Base-by-base conservation (phyloP, 2,329 filamentous ascomycete genomes). In the Epichloe glyceriae region DNA sequence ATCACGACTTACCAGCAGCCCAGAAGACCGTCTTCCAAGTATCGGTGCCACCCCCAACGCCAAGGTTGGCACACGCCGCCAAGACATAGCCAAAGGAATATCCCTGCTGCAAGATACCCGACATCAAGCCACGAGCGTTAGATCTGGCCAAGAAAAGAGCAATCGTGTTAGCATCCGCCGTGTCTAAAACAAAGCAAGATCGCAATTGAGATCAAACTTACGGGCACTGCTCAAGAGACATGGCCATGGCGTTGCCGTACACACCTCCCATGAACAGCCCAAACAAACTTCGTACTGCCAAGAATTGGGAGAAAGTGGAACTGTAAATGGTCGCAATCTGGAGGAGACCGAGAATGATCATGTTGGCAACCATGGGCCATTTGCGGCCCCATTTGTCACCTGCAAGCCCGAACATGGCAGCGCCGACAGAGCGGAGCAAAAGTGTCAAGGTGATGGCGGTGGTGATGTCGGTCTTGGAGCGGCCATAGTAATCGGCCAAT, bases 201-300 rank as follows among this genome's bases (percentile, higher is more conserved):
- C 30, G 20, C 17, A 15, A 8, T 8, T 5, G 15, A 1, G 17
- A 11, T 22, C 14, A 4, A 11, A 70, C 76, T 67, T 69, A 76
- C 72, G 81, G 82, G 66, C 80, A 84, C 58, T 84, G 82, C 62
- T 89, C 86, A 8, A 89, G 71, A 0, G 85, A 84, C 79, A 87
- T 89, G 46, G 84, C 83, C 43, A 86, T 83, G 37, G 85, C 84
- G 59, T 88, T 87, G 37, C 85, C 86, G 64, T 88, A 88, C 12
- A 89, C 81, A 57, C 86, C 86, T 38, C 85, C 86, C 85, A 89
- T 89, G 66, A 87, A 86, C 12, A 89, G 70, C 19, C 86, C 86
- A 58, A 88, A 89, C 12, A 88, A 67, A 54, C 79, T 79, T 47
- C 86, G 74, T 1, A 88, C 84, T 8, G 79, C 85, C n/a, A 89